phyloP scores from a whole-genome alignment of 441 rosid species.

The Mallotus repandus region DNA sequence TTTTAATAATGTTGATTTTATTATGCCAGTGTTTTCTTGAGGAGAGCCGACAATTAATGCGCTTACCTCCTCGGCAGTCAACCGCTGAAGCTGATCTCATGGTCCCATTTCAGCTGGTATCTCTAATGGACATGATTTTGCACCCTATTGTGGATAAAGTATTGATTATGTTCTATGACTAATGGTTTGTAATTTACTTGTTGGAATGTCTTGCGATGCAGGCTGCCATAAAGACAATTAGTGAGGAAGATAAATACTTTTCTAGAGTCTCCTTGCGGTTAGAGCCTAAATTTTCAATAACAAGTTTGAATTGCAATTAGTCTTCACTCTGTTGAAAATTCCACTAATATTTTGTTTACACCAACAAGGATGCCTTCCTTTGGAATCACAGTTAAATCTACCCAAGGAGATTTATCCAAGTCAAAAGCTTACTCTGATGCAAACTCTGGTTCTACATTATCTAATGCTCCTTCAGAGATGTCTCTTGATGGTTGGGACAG shows the following conservation, averaged over 20 bases:
- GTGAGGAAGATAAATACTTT: constrained; percentile 93
- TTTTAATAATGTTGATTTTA: constrained; percentile 14
- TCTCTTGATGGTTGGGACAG: constrained; percentile 94
- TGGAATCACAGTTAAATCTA: constrained; percentile 74
- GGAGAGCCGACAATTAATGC: constrained; percentile 96
- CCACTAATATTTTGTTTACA: constrained; percentile 12
- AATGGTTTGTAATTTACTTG: constrained; percentile 11
- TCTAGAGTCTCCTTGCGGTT: constrained; percentile 84
- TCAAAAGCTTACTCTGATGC: constrained; percentile 48
- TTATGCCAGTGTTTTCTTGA: constrained; percentile 86
- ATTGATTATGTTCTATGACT: constrained; percentile 8
- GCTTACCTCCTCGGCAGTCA: constrained; percentile 94
- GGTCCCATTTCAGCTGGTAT: constrained; percentile 95
- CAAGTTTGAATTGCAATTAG: constrained; percentile 4
- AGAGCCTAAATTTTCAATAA: constrained; percentile 26
- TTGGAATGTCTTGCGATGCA: constrained; percentile 39
- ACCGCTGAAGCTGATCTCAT: constrained; percentile 97
- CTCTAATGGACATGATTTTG: constrained; percentile 10
- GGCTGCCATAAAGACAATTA: constrained; percentile 91
- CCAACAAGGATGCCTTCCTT: constrained; percentile 77
- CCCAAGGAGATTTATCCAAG: constrained; percentile 58
- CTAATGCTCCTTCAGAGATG: constrained; percentile 51
- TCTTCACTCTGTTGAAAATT: neutral
- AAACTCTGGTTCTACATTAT: constrained; percentile 34
- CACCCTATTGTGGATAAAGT: constrained; percentile 13